Conservation (phyloP, 140 eudicot species). For the Stevia rebaudiana region DNA sequence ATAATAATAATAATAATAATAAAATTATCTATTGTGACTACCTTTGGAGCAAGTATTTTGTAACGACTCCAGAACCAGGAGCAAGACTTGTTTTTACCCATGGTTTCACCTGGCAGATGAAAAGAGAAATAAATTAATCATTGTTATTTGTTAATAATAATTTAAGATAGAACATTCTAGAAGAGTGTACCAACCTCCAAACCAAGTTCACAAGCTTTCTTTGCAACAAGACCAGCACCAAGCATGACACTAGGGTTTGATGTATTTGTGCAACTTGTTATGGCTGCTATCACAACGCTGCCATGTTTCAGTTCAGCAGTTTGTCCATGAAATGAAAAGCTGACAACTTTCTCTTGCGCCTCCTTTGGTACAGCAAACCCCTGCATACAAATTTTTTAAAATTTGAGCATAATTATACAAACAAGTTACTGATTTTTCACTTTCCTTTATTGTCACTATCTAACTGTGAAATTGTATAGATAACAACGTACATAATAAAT, state of each 20-base stretch:
- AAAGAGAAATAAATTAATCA: not conserved
- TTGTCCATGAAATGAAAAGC: constrained; percentile 80
- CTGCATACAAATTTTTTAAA: constrained; percentile 29
- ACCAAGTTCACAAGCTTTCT: constrained; percentile 94
- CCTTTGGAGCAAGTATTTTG: constrained; percentile 80
- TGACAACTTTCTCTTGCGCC: constrained; percentile 74
- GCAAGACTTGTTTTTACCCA: constrained; percentile 99
- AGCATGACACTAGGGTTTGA: constrained; percentile 99
- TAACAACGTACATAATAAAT: too few relatives aligned
- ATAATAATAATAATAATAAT: not conserved
- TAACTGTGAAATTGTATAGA: not conserved
- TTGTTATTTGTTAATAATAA: not conserved
- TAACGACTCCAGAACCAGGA: constrained; percentile 98
- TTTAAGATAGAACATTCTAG: not conserved
- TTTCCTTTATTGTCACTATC: not conserved
- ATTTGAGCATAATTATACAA: not conserved
- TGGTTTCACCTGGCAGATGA: constrained; percentile 76
- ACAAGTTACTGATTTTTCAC: not conserved
- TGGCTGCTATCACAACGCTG: constrained; percentile 94
- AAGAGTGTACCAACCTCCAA: constrained; percentile 55
- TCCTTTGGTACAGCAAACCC: constrained; percentile 95
- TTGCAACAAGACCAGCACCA: constrained; percentile 98
- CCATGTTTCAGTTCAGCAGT: constrained; percentile 95
- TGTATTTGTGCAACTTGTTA: constrained; percentile 96
- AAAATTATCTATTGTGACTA: constrained; percentile 15